phyloP scores from a whole-genome alignment of 2,329 filamentous ascomycete species.

The Verticillium tricorpus region DNA sequence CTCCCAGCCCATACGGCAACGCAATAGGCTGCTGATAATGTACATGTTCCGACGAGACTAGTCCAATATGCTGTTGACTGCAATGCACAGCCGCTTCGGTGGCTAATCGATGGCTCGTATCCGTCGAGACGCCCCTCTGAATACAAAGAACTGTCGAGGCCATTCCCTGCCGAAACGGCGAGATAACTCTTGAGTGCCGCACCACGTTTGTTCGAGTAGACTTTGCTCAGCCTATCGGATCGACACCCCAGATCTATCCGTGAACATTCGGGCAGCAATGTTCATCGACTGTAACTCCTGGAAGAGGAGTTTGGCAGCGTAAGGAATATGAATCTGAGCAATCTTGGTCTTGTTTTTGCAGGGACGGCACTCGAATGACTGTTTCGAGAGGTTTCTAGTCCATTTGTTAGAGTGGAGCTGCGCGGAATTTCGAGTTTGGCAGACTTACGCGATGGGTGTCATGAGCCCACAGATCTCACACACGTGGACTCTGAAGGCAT shows the following conservation, averaged over 20 bases:
- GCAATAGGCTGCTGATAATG: not conserved
- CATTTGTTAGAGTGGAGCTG: conserved; percentile 25
- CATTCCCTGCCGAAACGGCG: not conserved
- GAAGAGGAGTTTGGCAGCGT: conserved; percentile 96
- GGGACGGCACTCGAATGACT: conserved; percentile 91
- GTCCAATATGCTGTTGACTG: not conserved
- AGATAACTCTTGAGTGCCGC: not conserved
- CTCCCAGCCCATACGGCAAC: not conserved
- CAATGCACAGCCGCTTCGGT: not conserved
- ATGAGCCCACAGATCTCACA: conserved; percentile 98
- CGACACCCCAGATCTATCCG: conserved; percentile 71
- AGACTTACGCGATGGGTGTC: conserved; percentile 95
- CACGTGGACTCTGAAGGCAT: conserved; percentile 96
- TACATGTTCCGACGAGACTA: not conserved
- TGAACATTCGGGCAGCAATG: conserved; percentile 96
- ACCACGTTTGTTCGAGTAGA: not conserved
- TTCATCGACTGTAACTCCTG: conserved; percentile 98
- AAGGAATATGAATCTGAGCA: conserved; percentile 95
- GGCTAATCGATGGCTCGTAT: not conserved
- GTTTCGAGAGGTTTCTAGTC: conserved; percentile 81
- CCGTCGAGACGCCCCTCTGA: not conserved
- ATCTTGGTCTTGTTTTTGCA: conserved; percentile 99
- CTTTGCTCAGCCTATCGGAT: conserved; percentile 47
- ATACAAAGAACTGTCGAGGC: not conserved
- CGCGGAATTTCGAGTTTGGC: not conserved